Percentiles rank a stretch among this genome's conserved stretches.
Evolutionary conservation across 129 eudicot genomes (phyloP).

Genomic region (Gnaphalium uliginosum): DNA sequence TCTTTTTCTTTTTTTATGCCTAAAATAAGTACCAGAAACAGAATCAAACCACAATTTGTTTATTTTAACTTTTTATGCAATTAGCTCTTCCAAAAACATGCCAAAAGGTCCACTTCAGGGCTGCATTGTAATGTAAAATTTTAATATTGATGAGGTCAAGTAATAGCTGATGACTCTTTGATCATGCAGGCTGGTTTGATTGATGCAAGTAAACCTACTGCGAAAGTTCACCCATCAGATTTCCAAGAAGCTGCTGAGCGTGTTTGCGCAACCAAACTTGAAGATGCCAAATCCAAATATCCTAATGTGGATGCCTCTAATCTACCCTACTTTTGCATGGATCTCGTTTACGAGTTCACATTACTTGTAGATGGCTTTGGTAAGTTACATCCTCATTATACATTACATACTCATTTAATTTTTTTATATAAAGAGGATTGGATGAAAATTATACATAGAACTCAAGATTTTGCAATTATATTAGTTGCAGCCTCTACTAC

Average conservation of each 20-base stretch:
- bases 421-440: background rate
- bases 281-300: slow-evolving; percentile 49
- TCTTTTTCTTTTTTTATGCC: too few relatives aligned
- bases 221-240: slow-evolving; percentile 61
- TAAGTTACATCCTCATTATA: slow-evolving; percentile 35
- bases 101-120: slow-evolving; percentile 29
- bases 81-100: too few relatives aligned
- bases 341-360: slow-evolving; percentile 75
- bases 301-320: slow-evolving; percentile 53
- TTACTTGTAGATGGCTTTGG: slow-evolving; percentile 95
- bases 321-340: slow-evolving; percentile 83
- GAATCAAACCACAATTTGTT: too few relatives aligned
- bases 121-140: slow-evolving; percentile 27
- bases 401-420: background rate
- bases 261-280: slow-evolving; percentile 55
- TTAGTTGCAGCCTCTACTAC: too few relatives aligned
- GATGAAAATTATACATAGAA: too few relatives aligned
- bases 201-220: slow-evolving; percentile 46
- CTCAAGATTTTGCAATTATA: too few relatives aligned
- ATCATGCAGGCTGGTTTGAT: slow-evolving; percentile 61
- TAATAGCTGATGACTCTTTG: background rate
- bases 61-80: too few relatives aligned
- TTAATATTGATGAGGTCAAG: background rate
- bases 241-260: slow-evolving; percentile 64
- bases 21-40: too few relatives aligned